phyloP scores from a whole-genome alignment of 768 basidiomycete species.

The Pleurotus cornucopiae region DNA sequence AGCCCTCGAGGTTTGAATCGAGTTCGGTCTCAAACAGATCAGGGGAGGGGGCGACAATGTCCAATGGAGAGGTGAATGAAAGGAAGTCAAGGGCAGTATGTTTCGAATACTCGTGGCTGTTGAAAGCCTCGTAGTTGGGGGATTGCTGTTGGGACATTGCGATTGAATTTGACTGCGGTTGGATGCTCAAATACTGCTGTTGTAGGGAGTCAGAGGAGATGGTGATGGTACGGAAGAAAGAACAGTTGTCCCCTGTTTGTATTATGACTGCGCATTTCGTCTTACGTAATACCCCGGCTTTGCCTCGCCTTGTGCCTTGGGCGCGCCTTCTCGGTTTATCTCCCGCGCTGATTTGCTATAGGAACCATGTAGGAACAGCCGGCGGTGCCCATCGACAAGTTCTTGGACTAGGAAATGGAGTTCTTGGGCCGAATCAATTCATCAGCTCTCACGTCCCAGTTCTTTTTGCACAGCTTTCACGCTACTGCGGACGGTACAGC shows the following conservation, averaged over 20 bases:
- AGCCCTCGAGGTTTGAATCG: conserved; percentile 63
- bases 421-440: neutral
- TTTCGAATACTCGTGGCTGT: conserved; percentile 30
- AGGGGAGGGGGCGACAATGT: conserved; percentile 73
- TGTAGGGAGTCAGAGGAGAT: conserved; percentile 14
- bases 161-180: conserved; percentile 20
- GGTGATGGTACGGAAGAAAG: conserved; percentile 22
- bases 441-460: neutral
- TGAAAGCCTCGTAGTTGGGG: conserved; percentile 28
- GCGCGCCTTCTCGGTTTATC: neutral
- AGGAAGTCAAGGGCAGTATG: conserved; percentile 55
- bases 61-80: conserved; percentile 64
- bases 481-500: neutral
- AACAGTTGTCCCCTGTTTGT: conserved; percentile 3
- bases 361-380: neutral
- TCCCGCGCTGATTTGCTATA: neutral
- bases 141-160: conserved; percentile 27
- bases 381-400: too few relatives aligned
- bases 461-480: neutral
- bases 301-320: neutral
- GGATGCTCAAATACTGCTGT: conserved; percentile 12
- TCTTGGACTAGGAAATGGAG: too few relatives aligned
- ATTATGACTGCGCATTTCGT: conserved; percentile 1
- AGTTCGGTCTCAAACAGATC: conserved; percentile 84
- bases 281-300: conserved; percentile 1